Base-by-base conservation (phyloP, 31 red algal species). In the Odonthalia washingtoniensis region DNA sequence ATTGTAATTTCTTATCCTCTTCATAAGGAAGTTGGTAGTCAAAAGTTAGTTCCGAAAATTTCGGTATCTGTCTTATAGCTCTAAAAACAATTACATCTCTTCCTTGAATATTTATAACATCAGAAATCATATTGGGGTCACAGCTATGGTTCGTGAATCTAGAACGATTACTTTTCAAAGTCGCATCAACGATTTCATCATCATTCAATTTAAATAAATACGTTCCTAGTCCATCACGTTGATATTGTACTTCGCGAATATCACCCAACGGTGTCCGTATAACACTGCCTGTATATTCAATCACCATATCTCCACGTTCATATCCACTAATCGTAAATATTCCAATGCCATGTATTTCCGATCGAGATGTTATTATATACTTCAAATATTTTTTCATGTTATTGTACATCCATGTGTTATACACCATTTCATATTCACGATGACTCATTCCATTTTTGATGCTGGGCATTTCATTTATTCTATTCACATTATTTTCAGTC, bases 71-170 rank as follows among this genome's bases (percentile, higher is more conserved):
- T n/a, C n/a, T n/a, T n/a, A n/a, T n/a, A n/a, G n/a, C n/a, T n/a
- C n/a, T n/a, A n/a, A n/a, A n/a, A n/a, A n/a, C n/a, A n/a, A n/a
- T n/a, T n/a, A n/a, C n/a, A n/a, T n/a, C n/a, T n/a, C n/a, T n/a
- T n/a, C n/a, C n/a, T n/a, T n/a, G n/a, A n/a, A n/a, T n/a, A n/a
- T n/a, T n/a, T n/a, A n/a, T n/a, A n/a, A n/a, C n/a, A n/a, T 82
- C 69, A 0, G 93, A 75, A 43, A 78, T 69, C 80, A 94, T 94
- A 53, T 94, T 94, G 17, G 97, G 94, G 43, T 94, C 87, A 73
- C 97, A 98, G 35, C 84, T 90, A 65, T 98, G 97, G 63, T 98
- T 98, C 75, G 95, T 94, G 70, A 96, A 98, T 6, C 97, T 87
- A 2, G 97, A 93, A 40, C 87, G 83, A 83, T 95, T 98, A 38